phyloP scores from a whole-genome alignment of 2,329 filamentous ascomycete species.

The Botrytis fragariae region DNA sequence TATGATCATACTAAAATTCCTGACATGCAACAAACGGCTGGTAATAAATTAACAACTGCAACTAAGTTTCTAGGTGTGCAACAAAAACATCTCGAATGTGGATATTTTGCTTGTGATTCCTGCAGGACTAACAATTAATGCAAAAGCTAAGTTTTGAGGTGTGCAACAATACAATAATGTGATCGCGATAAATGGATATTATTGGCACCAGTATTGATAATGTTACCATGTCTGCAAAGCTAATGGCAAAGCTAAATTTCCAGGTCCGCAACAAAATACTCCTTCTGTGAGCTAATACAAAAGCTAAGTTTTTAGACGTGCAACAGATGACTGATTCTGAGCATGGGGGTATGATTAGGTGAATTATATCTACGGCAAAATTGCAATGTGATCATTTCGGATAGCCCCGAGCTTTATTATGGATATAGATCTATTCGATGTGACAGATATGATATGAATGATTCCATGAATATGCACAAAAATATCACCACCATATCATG shows the following conservation, averaged over 20 bases:
- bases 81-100: not conserved
- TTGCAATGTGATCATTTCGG: not conserved
- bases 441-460: constrained; percentile 4
- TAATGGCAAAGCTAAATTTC: constrained; percentile 1
- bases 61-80: not conserved
- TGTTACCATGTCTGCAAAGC: not conserved
- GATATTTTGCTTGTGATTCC: not conserved
- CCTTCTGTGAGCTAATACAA: not conserved
- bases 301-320: not conserved
- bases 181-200: not conserved
- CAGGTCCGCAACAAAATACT: constrained; percentile 9
- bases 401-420: constrained; percentile 1
- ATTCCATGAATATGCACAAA: constrained; percentile 2
- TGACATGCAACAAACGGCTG: not conserved
- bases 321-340: not conserved
- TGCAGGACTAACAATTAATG: not conserved
- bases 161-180: constrained; percentile 15
- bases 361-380: not conserved
- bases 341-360: not conserved
- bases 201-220: constrained; percentile 2
- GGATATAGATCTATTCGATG: constrained; percentile 1
- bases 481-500: not conserved
- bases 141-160: constrained; percentile 17
- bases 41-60: not conserved
- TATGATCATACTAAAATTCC: not conserved